Evolutionary conservation across 1,139 yeast species (phyloP).

Genomic region (Suhomyces guaymorum): DNA sequence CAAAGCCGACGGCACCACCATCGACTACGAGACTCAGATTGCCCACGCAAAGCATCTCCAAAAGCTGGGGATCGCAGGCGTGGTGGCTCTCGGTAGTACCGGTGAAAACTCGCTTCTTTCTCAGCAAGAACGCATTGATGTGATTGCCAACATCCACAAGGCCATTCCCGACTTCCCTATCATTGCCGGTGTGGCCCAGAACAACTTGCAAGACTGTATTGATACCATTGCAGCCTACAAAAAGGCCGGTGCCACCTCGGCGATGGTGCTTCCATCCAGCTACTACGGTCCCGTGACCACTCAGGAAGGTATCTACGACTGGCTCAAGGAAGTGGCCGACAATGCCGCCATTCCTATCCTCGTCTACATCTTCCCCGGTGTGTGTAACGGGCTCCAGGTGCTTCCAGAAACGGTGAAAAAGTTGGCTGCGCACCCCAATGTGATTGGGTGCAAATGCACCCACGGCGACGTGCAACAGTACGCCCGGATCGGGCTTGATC

Average conservation of each 20-base stretch:
- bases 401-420: slow-evolving; percentile 30
- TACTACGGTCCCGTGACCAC: slow-evolving; percentile 45
- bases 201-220: slow-evolving; percentile 40
- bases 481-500: slow-evolving; percentile 13
- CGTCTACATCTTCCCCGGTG: slow-evolving; percentile 54
- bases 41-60: slow-evolving; percentile 36
- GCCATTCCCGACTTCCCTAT: slow-evolving; percentile 42
- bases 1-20: slow-evolving; percentile 27
- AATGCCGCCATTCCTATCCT: slow-evolving; percentile 44
- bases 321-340: slow-evolving; percentile 48
- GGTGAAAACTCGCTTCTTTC: slow-evolving; percentile 53
- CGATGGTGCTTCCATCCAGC: slow-evolving; percentile 47
- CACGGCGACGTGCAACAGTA: slow-evolving; percentile 24
- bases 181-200: slow-evolving; percentile 48
- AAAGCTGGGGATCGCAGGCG: slow-evolving; percentile 33
- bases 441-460: slow-evolving; percentile 51
- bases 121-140: slow-evolving; percentile 37
- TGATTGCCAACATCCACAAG: slow-evolving; percentile 33
- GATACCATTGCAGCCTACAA: slow-evolving; percentile 37
- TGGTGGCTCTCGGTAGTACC: slow-evolving; percentile 39
- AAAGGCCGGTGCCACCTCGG: slow-evolving; percentile 46
- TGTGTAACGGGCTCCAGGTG: slow-evolving; percentile 37
- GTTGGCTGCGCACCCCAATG: slow-evolving; percentile 41
- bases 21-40: slow-evolving; percentile 36
- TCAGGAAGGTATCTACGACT: slow-evolving; percentile 45